Percentiles rank a stretch among this genome's conserved stretches.
phyloP scores from a whole-genome alignment of 805 yeast genomes.

The Hermanozyma aechmeae region DNA sequence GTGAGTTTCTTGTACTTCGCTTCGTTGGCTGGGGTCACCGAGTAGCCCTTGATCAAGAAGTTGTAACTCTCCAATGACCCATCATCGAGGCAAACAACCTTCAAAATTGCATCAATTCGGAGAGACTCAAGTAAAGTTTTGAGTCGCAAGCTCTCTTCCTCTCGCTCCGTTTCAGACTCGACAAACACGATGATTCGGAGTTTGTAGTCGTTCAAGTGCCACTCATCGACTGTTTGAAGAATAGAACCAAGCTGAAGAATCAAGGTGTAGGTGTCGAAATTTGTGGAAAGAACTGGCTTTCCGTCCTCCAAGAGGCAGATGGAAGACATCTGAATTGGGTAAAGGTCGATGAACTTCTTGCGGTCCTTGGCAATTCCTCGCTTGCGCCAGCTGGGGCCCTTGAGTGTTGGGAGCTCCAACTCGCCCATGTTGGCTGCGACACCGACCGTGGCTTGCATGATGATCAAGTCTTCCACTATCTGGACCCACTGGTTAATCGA shows the following conservation, averaged over 20 bases:
- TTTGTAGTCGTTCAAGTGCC: constrained; percentile 65
- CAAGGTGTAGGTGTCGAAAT: constrained; percentile 91
- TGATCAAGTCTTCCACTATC: constrained; percentile 77
- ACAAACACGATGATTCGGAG: constrained; percentile 86
- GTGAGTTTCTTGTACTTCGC: constrained; percentile 37
- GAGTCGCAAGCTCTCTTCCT: constrained; percentile 60
- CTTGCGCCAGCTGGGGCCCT: constrained; percentile 8
- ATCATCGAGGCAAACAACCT: constrained; percentile 59
- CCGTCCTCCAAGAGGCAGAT: constrained; percentile 60
- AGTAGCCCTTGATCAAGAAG: constrained; percentile 63
- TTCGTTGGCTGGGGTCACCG: constrained; percentile 20
- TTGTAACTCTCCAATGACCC: constrained; percentile 56
- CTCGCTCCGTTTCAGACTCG: constrained; percentile 61
- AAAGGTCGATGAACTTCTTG: constrained; percentile 65
- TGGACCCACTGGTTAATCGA: constrained; percentile 83
- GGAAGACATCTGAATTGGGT: constrained; percentile 96
- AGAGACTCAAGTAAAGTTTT: constrained; percentile 57
- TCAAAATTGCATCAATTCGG: constrained; percentile 75
- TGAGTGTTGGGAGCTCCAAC: constrained; percentile 49
- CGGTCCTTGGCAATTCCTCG: constrained; percentile 1
- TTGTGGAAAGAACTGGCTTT: constrained; percentile 67
- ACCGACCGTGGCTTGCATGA: constrained; percentile 87
- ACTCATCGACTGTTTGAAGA: constrained; percentile 82
- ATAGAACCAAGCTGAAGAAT: constrained; percentile 92
- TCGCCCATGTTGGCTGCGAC: constrained; percentile 80